Evolutionary conservation across 2,329 filamentous ascomycete species (phyloP).

Genomic region (Ophiosphaerella korrae): DNA sequence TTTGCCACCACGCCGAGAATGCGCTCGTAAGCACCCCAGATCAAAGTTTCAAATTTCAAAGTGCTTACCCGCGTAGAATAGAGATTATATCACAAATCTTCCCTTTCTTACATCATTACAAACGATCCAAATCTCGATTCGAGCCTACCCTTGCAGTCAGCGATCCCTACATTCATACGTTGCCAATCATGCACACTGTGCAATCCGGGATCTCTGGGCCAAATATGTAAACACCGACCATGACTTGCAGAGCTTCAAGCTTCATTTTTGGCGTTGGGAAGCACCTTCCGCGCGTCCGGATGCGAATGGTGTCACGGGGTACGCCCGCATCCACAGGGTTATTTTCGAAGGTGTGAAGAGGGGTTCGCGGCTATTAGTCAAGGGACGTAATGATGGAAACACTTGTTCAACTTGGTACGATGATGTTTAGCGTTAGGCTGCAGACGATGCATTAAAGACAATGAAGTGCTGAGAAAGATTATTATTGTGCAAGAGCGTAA

Average conservation of each 20-base stretch:
- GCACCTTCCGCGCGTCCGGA: neutral
- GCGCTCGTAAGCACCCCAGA: too few species aligned
- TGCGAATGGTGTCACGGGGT: neutral
- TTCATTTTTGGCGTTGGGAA: conserved; percentile 18
- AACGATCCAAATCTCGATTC: conserved; percentile 1
- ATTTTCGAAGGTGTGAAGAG: conserved; percentile 2
- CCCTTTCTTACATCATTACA: conserved; percentile 2
- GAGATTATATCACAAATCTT: conserved; percentile 1
- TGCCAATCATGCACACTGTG: conserved; percentile 12
- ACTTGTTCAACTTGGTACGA: neutral
- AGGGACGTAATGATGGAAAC: neutral
- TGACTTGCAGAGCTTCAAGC: conserved; percentile 6
- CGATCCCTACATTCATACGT: neutral
- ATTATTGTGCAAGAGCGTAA: too few species aligned
- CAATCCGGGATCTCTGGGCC: conserved; percentile 9
- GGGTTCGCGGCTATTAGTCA: neutral
- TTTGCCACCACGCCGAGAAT: too few species aligned
- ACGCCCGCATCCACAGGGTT: neutral
- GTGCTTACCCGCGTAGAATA: neutral
- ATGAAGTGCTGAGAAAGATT: too few species aligned
- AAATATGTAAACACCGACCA: neutral
- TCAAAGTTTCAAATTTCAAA: too few species aligned
- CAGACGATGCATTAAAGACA: too few species aligned
- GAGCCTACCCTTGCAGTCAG: neutral
- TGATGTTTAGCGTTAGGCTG: neutral